These are phyloP conservation scores for Puccinia coronata DNA, from an alignment of 1,284 basidiomycete genomes.

Conservation along the genomic window DNA sequence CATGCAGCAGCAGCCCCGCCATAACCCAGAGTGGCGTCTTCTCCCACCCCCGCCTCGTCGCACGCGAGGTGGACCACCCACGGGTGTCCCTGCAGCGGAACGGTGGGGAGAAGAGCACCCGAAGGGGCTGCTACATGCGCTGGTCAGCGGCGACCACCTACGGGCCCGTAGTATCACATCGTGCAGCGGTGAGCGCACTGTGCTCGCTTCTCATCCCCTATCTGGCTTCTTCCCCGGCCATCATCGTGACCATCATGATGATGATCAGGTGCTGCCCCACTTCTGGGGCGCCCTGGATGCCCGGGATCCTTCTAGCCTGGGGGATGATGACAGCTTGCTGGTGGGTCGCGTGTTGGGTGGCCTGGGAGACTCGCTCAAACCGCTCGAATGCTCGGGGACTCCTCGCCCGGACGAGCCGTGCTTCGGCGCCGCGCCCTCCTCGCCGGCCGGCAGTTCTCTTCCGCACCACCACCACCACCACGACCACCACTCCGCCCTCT, in stretches of 20 bases:
- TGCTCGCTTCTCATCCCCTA: background rate
- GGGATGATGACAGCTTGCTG: background rate
- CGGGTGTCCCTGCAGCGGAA: constrained; percentile 48
- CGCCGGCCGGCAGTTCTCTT: too few relatives aligned
- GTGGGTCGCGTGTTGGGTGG: constrained; percentile 36
- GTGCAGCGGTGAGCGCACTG: constrained; percentile 28
- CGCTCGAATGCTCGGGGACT: background rate
- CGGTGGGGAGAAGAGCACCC: background rate
- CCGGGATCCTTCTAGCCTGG: too few relatives aligned
- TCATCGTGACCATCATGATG: background rate
- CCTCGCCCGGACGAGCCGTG: background rate
- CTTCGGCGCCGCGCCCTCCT: background rate
- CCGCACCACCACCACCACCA: too few relatives aligned
- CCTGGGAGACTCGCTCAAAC: background rate
- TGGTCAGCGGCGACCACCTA: background rate
- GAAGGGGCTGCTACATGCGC: background rate
- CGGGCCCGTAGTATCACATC: too few relatives aligned
- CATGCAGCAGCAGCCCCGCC: too few relatives aligned
- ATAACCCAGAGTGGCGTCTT: too few relatives aligned
- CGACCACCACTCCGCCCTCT: too few relatives aligned
- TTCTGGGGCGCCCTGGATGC: too few relatives aligned
- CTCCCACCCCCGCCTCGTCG: constrained; percentile 47
- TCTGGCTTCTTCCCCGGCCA: background rate
- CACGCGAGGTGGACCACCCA: constrained; percentile 40
- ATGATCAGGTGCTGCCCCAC: too few relatives aligned